A percentile compares a stretch with the other conserved stretches of the same genome.
These are phyloP conservation scores for Apiotrichum laibachii DNA, from an alignment of 1,284 basidiomycete species.

Conservation along the genomic window DNA sequence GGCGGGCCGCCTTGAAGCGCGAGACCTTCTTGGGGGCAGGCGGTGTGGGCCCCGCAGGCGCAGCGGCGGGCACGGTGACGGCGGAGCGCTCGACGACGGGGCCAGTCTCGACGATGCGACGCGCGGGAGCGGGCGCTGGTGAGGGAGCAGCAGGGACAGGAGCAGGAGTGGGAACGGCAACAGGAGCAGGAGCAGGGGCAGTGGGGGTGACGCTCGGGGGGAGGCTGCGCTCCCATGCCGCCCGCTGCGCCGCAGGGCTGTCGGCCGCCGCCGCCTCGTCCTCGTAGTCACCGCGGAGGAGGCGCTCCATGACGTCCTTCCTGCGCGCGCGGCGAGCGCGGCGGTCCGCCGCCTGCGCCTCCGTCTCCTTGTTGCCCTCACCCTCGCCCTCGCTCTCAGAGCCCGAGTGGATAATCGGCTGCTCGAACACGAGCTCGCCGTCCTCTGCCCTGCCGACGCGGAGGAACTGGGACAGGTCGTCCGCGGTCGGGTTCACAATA, in stretches of 20 bases:
- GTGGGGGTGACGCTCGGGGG: conserved; percentile 4
- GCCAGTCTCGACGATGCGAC: conserved; percentile 5
- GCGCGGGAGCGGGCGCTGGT: neutral
- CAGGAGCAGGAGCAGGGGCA: neutral
- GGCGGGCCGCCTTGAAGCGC: conserved; percentile 43
- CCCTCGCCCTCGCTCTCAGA: conserved; percentile 28
- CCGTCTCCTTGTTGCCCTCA: neutral
- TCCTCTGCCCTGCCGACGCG: conserved; percentile 48
- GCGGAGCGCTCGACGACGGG: conserved; percentile 8
- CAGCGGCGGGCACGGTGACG: neutral
- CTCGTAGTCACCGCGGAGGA: conserved; percentile 19
- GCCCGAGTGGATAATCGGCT: conserved; percentile 17
- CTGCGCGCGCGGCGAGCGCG: conserved; percentile 10
- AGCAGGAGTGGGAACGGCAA: neutral
- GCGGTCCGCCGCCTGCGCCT: conserved; percentile 12
- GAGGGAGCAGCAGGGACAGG: neutral
- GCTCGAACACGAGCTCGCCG: conserved; percentile 49
- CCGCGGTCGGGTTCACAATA: conserved; percentile 45
- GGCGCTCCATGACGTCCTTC: conserved; percentile 17
- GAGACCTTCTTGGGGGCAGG: conserved; percentile 39
- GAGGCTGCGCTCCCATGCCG: conserved; percentile 6
- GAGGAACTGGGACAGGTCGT: conserved; percentile 42
- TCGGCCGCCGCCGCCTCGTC: conserved; percentile 13
- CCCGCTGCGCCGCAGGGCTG: neutral
- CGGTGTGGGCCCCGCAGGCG: neutral